Evolutionary conservation across 352 stramenopile genomes (phyloP).

Genomic region (Aphanomyces invadans): DNA sequence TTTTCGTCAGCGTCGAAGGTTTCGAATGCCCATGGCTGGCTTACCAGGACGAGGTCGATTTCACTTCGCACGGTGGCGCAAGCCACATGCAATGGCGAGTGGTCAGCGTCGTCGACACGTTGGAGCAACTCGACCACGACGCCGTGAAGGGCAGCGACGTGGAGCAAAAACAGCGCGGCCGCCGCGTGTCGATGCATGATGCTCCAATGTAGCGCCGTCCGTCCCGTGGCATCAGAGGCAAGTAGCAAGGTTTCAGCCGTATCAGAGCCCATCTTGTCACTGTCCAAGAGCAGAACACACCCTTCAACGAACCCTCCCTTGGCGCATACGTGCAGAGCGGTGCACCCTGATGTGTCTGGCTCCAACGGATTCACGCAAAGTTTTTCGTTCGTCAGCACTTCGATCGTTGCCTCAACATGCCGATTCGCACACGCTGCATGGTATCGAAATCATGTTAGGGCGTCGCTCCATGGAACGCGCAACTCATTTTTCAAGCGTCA

Average conservation of each 20-base stretch:
- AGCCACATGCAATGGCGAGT: background rate
- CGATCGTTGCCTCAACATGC: background rate
- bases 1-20: background rate
- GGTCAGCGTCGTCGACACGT: background rate
- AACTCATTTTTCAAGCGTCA: background rate
- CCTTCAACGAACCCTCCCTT: constrained; percentile 3
- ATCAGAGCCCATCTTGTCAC: background rate
- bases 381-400: background rate
- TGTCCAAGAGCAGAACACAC: constrained; percentile 2
- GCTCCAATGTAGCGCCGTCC: constrained; percentile 5
- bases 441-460: no score
- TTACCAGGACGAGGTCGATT: background rate
- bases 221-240: background rate
- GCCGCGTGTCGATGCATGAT: background rate
- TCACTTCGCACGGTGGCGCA: background rate
- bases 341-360: background rate
- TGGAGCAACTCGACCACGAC: background rate
- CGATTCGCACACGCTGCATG: background rate
- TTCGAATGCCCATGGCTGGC: background rate
- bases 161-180: background rate
- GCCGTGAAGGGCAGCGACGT: background rate
- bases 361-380: background rate
- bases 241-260: background rate
- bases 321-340: background rate
- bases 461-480: no score